A percentile compares a stretch with the other conserved stretches of the same genome.
Evolutionary conservation across 495 filamentous ascomycete species (phyloP).

Genomic region (Annulohypoxylon moriforme): DNA sequence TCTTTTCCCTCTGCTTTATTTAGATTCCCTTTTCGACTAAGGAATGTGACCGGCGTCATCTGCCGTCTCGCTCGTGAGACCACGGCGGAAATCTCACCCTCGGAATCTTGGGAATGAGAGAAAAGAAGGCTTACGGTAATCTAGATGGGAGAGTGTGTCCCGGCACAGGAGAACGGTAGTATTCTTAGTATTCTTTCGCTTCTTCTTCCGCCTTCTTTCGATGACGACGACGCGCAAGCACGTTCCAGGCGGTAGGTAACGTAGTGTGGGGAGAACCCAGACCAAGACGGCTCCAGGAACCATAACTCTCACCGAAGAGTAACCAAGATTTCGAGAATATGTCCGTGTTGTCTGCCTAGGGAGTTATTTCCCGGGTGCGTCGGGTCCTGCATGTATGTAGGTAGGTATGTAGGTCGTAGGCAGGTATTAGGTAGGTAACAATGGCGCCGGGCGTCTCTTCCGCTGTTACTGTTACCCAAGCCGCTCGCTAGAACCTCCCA

Average conservation of each 20-base stretch:
- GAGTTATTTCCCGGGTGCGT: conserved; percentile 11
- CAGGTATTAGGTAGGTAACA: conserved; percentile 22
- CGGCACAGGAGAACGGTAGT: conserved; percentile 32
- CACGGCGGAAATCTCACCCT: conserved; percentile 8
- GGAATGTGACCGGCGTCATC: conserved; percentile 4
- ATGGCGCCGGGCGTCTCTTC: conserved; percentile 19
- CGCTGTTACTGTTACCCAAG: conserved; percentile 37
- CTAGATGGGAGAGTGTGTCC: conserved; percentile 5
- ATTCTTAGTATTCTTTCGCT: conserved; percentile 15
- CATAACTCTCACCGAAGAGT: conserved; percentile 34
- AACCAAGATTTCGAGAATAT: conserved; percentile 17
- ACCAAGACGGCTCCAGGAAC: not conserved
- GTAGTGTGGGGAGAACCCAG: not conserved
- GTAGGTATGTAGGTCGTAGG: not conserved
- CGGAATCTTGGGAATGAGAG: conserved; percentile 5
- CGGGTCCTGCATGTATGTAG: conserved; percentile 15
- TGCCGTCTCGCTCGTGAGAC: not conserved
- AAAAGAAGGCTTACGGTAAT: conserved; percentile 1
- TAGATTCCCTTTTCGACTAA: not conserved
- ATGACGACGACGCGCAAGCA: conserved; percentile 33
- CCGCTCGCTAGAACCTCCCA: not conserved
- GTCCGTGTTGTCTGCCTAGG: not conserved
- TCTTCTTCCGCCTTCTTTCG: conserved; percentile 7
- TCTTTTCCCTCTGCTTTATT: conserved; percentile 6
- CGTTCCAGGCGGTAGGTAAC: conserved; percentile 18